Conservation (phyloP, 106 monocot genomes). For the Allium sativum region DNA sequence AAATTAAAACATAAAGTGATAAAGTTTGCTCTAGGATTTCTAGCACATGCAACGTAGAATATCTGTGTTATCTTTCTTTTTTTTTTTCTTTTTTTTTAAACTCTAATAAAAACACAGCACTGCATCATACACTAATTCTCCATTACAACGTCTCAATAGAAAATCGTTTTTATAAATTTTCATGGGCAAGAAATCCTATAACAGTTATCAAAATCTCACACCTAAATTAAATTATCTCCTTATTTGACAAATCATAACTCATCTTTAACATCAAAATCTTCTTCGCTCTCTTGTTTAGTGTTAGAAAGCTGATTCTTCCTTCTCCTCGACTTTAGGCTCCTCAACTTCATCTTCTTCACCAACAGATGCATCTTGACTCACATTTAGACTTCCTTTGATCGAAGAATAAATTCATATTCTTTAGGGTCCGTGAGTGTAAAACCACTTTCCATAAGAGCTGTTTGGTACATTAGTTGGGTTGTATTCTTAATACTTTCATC, state of each 20-base stretch:
- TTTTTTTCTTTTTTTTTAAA: no score
- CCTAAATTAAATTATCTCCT: no score
- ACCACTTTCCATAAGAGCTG: slow-evolving; percentile 97
- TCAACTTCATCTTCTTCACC: slow-evolving; percentile 79
- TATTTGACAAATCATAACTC: background rate
- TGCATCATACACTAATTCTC: no score
- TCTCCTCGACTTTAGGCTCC: slow-evolving; percentile 24
- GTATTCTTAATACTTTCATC: slow-evolving; percentile 67
- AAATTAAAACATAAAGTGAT: no score
- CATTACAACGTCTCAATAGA: no score
- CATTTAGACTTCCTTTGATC: slow-evolving; percentile 59
- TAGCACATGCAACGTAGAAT: no score
- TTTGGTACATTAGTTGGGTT: slow-evolving; percentile 77
- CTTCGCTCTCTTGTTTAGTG: background rate
- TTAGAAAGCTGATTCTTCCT: background rate
- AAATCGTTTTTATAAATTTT: no score
- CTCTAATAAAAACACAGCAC: no score
- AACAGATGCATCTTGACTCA: slow-evolving; percentile 50
- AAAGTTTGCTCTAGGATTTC: no score
- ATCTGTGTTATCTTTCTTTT: no score
- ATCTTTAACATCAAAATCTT: background rate
- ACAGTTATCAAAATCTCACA: no score
- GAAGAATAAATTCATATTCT: slow-evolving; percentile 85
- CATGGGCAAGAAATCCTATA: no score
- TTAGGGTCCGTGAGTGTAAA: slow-evolving; percentile 67